Conservation (phyloP, 1,139 yeast genomes). For the Suhomyces wounanorum region DNA sequence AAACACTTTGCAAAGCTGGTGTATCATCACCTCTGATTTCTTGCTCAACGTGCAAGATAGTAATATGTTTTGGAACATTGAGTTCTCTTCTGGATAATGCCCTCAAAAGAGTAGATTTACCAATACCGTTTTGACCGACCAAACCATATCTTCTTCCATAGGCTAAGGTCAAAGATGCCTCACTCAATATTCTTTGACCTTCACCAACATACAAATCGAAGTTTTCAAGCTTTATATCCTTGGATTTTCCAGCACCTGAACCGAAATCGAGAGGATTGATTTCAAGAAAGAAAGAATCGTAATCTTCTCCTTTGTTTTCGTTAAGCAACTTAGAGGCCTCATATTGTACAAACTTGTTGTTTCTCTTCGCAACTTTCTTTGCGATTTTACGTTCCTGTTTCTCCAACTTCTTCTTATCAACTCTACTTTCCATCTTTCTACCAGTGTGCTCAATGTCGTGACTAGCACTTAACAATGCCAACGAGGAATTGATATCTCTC, state of each 20-base stretch:
- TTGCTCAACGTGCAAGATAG: conserved; percentile 96
- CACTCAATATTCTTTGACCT: conserved; percentile 88
- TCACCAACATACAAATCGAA: conserved; percentile 95
- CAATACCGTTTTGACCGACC: conserved; percentile 99
- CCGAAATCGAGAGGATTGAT: conserved; percentile 94
- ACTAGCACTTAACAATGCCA: conserved; percentile 72
- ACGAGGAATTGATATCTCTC: conserved; percentile 70
- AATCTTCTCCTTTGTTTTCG: conserved; percentile 66
- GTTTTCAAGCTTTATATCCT: conserved; percentile 89
- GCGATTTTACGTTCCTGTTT: conserved; percentile 97
- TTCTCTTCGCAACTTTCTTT: conserved; percentile 92
- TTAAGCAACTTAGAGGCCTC: conserved; percentile 88
- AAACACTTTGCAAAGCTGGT: conserved; percentile 84
- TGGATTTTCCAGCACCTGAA: conserved; percentile 88
- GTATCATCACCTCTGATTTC: conserved; percentile 94
- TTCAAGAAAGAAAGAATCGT: conserved; percentile 91
- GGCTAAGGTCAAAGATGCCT: conserved; percentile 82
- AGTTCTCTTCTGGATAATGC: conserved; percentile 94
- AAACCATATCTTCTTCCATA: conserved; percentile 96
- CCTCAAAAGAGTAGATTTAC: conserved; percentile 89
- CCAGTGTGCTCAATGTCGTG: conserved; percentile 90
- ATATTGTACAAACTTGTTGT: conserved; percentile 81
- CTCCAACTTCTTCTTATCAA: conserved; percentile 92
- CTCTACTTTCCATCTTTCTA: conserved; percentile 88
- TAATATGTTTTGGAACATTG: conserved; percentile 90